Conservation (phyloP, 2,329 filamentous ascomycete species). For the Tolypocladium pustulatum region DNA sequence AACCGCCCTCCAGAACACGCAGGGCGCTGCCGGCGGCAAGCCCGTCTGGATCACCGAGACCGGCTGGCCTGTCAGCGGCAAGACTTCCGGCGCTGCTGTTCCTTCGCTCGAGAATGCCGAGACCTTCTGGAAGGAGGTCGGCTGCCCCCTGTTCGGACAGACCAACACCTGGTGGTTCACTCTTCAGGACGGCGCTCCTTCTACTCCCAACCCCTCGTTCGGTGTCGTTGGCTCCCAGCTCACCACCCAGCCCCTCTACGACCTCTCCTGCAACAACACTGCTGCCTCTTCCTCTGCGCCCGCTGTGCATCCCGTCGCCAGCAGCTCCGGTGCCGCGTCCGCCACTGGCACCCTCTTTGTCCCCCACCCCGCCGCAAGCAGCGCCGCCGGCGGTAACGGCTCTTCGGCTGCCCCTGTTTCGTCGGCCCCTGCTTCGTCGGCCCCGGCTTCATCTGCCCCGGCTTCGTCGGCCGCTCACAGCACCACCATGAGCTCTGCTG, state of each 20-base stretch:
- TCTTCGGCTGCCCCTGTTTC: slow-evolving; percentile 4
- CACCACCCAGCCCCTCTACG: slow-evolving; percentile 45
- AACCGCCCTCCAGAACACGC: slow-evolving; percentile 50
- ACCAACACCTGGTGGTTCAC: slow-evolving; percentile 69
- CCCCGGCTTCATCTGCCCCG: neutral
- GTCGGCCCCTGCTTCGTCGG: no score
- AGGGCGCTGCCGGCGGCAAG: slow-evolving; percentile 51
- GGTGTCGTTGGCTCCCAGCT: slow-evolving; percentile 52
- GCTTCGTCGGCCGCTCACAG: slow-evolving; percentile 4
- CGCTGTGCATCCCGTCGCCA: neutral
- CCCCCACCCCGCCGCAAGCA: slow-evolving; percentile 11
- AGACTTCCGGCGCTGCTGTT: slow-evolving; percentile 49
- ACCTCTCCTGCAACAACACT: slow-evolving; percentile 45
- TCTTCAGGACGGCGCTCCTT: slow-evolving; percentile 54
- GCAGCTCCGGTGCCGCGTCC: slow-evolving; percentile 8
- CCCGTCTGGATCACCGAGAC: slow-evolving; percentile 81
- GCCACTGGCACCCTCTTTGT: slow-evolving; percentile 11
- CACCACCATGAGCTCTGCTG: slow-evolving; percentile 2
- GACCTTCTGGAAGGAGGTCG: slow-evolving; percentile 71
- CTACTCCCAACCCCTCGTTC: slow-evolving; percentile 56
- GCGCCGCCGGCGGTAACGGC: neutral
- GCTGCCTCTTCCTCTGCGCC: slow-evolving; percentile 3
- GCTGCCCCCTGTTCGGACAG: slow-evolving; percentile 57
- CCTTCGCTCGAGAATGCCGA: slow-evolving; percentile 59
- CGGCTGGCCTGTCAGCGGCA: slow-evolving; percentile 71